These are phyloP conservation scores for Pyrenochaeta sp. DNA, from an alignment of 2,329 filamentous ascomycete genomes.

Conservation along the genomic window DNA sequence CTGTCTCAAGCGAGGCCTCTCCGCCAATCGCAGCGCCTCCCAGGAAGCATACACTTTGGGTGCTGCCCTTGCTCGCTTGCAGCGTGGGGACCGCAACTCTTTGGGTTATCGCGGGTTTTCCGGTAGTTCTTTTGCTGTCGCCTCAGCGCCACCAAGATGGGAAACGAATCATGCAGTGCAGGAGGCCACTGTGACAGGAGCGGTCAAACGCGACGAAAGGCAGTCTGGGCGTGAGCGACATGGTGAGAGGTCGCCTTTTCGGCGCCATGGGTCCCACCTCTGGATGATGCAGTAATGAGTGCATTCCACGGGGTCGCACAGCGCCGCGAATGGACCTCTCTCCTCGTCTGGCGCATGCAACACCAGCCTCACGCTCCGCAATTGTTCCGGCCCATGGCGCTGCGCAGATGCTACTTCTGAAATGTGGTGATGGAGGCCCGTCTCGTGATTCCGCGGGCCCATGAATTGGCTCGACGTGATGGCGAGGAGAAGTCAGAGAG, in stretches of 20 bases:
- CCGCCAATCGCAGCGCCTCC: constrained; percentile 21
- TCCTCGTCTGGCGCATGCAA: constrained; percentile 30
- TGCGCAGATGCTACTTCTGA: constrained; percentile 17
- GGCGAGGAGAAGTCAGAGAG: constrained; percentile 17
- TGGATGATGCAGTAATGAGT: constrained; percentile 27
- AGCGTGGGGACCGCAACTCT: constrained; percentile 34
- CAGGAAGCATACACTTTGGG: constrained; percentile 15
- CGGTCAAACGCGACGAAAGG: constrained; percentile 29
- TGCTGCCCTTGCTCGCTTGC: constrained; percentile 33
- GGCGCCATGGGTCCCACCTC: constrained; percentile 26
- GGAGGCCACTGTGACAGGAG: constrained; percentile 36
- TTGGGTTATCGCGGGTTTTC: constrained; percentile 33
- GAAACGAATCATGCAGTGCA: constrained; percentile 44
- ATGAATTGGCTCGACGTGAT: background rate
- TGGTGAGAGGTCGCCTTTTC: constrained; percentile 34
- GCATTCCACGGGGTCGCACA: constrained; percentile 36
- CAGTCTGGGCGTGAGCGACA: constrained; percentile 29
- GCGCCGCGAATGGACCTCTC: constrained; percentile 19
- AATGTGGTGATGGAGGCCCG: background rate
- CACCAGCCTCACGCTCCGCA: constrained; percentile 36
- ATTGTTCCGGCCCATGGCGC: constrained; percentile 27
- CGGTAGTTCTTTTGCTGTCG: constrained; percentile 39
- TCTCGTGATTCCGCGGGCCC: constrained; percentile 18
- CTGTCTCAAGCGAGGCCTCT: constrained; percentile 32
- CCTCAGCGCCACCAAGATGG: constrained; percentile 32